Evolutionary conservation across 1,139 yeast genomes (phyloP), one percentile per base, ranked within the genome.

Genomic region (Suhomyces bokatorum): DNA sequence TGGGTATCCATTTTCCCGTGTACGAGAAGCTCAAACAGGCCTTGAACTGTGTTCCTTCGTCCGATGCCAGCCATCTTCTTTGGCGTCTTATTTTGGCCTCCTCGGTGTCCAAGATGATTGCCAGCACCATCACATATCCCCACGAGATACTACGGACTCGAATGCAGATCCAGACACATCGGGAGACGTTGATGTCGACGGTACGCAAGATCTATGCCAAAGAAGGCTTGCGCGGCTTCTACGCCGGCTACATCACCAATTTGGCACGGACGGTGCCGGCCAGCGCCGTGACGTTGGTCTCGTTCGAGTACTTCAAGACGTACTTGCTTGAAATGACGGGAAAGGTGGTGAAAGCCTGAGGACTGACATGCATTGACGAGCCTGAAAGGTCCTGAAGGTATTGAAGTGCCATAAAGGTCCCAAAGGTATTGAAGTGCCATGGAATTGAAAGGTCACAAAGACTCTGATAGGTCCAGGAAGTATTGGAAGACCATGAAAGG

Each of bases 1-100:
- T 93, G 33, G 99, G 97, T 0, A 87, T 93, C 43, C 99, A 93
- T 67, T 93, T 93, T 74, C 99, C 99, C 16, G 82, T 90, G n/a
- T 93, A 93, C 62, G 99, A 93, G 60, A 75, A 80, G 54, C 69
- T 93, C 52, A 93, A 93, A 60, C 63, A 62, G 33, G 22, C 72
- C 20, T 71, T 89, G 16, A 56, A 60, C 22, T 65, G 72, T 47
- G 57, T 60, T 15, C 41, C 44, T 49, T 32, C 37, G 20, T 12
- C 40, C 9, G 32, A 54, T 12, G 47, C 64, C 2, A 51, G 57
- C 22, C 54, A 57, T 16, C 67, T 81, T 48, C 71, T 89, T 39
- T 75, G 69, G 58, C 55, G 75, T 37, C 60, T 74, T 28, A 67
- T 89, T 5, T 56, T 78, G 15, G 95, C 98, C 2, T 87, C 96